Evolutionary conservation across 176 grass and related monocot genomes (phyloP).

Genomic region (Guadua angustifolia): DNA sequence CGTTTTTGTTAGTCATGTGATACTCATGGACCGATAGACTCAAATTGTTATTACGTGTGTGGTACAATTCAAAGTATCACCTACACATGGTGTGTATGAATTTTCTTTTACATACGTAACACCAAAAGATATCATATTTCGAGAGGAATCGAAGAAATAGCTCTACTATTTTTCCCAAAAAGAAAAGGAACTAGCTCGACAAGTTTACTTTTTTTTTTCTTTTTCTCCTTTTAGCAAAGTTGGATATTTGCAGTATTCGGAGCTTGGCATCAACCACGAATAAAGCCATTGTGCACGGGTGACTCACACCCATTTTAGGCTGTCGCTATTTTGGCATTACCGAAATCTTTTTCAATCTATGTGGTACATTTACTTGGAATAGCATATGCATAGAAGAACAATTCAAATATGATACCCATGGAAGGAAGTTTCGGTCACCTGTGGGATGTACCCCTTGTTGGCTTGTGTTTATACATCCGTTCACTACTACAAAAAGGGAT

Average conservation of each 20-base stretch:
- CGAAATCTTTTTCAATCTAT: not conserved
- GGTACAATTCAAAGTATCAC: too few relatives aligned
- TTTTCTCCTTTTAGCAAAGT: not conserved
- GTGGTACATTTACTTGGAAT: not conserved
- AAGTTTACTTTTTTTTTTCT: not conserved
- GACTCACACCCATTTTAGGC: not conserved
- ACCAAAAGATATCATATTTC: not conserved
- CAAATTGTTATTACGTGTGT: not conserved
- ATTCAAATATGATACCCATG: too few relatives aligned
- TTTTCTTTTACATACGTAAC: not conserved
- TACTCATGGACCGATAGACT: not conserved
- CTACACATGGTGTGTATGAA: not conserved
- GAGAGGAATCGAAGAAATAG: not conserved
- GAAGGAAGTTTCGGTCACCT: too few relatives aligned
- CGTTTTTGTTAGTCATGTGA: too few relatives aligned
- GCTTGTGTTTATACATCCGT: too few relatives aligned
- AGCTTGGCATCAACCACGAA: not conserved
- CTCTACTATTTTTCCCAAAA: not conserved
- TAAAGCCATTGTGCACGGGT: not conserved
- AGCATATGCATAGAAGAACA: not conserved
- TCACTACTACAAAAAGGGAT: too few relatives aligned
- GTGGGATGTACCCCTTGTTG: too few relatives aligned
- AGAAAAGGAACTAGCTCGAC: too few relatives aligned
- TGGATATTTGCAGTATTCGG: not conserved
- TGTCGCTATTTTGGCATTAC: not conserved